Evolutionary conservation across 768 basidiomycete genomes (phyloP), one percentile per base, ranked within the genome.

Genomic region (Dentipellis fragilis): DNA sequence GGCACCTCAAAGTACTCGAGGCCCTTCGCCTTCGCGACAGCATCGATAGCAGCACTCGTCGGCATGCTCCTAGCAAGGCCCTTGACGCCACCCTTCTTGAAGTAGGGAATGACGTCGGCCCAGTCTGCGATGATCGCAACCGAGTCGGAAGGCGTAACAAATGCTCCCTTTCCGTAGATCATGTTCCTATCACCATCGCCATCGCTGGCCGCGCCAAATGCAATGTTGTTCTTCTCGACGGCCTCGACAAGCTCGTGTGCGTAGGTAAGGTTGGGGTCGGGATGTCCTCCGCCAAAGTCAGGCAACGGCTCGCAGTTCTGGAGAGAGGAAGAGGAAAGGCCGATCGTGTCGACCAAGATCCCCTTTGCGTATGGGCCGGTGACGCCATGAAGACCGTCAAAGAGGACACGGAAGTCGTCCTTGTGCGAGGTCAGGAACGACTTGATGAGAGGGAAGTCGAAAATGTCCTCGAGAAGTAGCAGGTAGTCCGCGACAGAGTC

Each of bases 101-200:
- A 95, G 75, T 94, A 94, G 10, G 93, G 93, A 62, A 94, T 93
- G 54, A 78, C 77, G 56, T 93, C 81, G 12, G 90, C 91, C 91
- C 92, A 97, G 71, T 98, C 86, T 35, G 96, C 96, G 65, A 99
- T 99, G 75, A 99, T 93, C 23, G 96, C 96, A 57, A 99, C 95
- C 9, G 91, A 94, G 72, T 99, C 96, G 8, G 87, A 89, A 14
- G 96, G 96, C 10, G 95, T 98, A 59, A 99, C 96, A 69, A 99
- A 99, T 47, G 96, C 96, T 58, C 89, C 87, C 69, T 89, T 87
- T 63, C 96, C 96, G 71, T 99, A 99, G 67, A 99, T 98, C 96
- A 99, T 98, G 77, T 99, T 98, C 60, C 96, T 75, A 70, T 98
- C 96, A 40, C 96, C 95, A 63, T 98, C 96, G 29, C 96, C 96